phyloP scores from a whole-genome alignment of 768 basidiomycete genomes.

The Rhizopogon roseolus region DNA sequence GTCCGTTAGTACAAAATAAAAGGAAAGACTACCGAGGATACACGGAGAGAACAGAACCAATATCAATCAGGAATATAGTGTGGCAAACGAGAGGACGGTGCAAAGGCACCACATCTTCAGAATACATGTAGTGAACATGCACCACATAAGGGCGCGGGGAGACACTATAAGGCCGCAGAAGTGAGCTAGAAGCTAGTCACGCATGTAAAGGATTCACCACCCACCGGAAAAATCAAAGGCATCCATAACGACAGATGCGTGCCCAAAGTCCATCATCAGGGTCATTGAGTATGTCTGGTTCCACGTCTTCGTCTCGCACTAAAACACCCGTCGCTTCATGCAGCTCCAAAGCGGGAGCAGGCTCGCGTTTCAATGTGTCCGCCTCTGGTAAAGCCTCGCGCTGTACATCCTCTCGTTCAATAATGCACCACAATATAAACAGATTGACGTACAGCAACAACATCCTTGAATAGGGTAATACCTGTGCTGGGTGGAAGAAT shows the following conservation, averaged over 20 bases:
- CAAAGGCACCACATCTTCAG: neutral
- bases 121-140: neutral
- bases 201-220: too few species aligned
- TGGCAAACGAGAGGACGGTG: neutral
- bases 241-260: slow-evolving; percentile 10
- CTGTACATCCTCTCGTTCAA: slow-evolving; percentile 1
- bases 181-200: neutral
- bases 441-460: slow-evolving; percentile 6
- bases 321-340: neutral
- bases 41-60: neutral
- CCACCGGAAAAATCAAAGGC: slow-evolving; percentile 3
- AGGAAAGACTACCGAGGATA: neutral
- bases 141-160: neutral
- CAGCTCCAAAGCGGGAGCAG: slow-evolving; percentile 1
- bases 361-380: neutral
- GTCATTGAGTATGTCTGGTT: neutral
- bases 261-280: slow-evolving; percentile 3
- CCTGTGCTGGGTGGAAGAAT: slow-evolving; percentile 4
- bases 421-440: neutral
- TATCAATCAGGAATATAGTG: too few species aligned
- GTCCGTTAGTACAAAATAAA: neutral
- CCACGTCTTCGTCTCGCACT: neutral
- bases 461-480: slow-evolving; percentile 4
- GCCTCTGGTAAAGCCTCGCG: slow-evolving; percentile 1
- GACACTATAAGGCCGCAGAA: neutral